Evolutionary conservation across 2,329 filamentous ascomycete genomes (phyloP), one percentile per base, ranked within the genome.

Genomic region (Ceratocystis papillata): DNA sequence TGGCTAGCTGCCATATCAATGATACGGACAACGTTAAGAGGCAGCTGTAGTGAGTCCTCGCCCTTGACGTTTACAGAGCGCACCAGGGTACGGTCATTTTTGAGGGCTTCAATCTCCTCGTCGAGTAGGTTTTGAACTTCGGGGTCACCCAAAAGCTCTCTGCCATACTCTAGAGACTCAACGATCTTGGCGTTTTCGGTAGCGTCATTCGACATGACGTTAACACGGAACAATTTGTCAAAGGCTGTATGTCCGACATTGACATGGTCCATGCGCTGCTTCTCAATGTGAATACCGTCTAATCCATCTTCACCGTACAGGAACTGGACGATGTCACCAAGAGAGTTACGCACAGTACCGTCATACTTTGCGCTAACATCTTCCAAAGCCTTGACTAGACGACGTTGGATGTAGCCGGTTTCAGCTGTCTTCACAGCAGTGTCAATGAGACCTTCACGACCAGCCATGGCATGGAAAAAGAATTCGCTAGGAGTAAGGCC

Each of bases 391-490:
- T 99, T 99, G 73, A 99, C 94, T 59, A 99, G 83, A 80, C 95
- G 91, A 78, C 94, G 90, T 77, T 99, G 95, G 70, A 99, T 99
- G 76, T 99, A 99, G 78, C 94, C 94, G 67, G 95, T 99, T 77
- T 99, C 95, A 22, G 94, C 94, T 70, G 94, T 99, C 83, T 99
- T 99, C 78, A 99, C 95, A 70, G 94, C 94, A 64, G 94, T 99
- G 82, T 99, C 94, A 72, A 99, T 99, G 65, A 99, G 82, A 96
- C 94, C 94, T 78, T 99, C 94, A 80, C 94, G 87, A 90, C 94
- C 94, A 81, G 94, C 94, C 94, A 99, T 99, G 74, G 94, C 94
- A 83, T 99, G 94, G 83, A 99, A 99, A 80, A 96, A 99, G 79
- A 99, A 99, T 72, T 99, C 94, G 0, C 89, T 87, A 0, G 94